phyloP scores from a whole-genome alignment of 805 yeast genomes.

The Suhomyces pyralidae region DNA sequence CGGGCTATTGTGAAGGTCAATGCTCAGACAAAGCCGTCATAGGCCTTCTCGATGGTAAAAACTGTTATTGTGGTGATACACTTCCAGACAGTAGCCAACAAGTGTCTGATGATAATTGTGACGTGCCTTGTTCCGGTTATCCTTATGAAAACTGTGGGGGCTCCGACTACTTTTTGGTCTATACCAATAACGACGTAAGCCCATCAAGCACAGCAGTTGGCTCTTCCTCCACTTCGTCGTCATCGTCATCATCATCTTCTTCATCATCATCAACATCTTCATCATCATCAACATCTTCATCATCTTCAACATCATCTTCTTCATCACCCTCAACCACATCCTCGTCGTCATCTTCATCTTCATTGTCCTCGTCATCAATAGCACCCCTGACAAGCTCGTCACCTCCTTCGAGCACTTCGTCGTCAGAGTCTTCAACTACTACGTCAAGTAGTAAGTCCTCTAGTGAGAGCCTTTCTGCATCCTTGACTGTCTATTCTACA shows the following conservation, averaged over 20 bases:
- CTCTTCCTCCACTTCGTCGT: constrained; percentile 7
- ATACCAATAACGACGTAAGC: constrained; percentile 28
- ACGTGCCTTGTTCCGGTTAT: constrained; percentile 57
- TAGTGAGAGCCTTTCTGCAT: constrained; percentile 12
- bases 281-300: not conserved
- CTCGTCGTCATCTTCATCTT: constrained; percentile 3
- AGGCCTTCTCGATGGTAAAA: constrained; percentile 45
- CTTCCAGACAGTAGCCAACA: constrained; percentile 25
- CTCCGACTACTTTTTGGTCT: constrained; percentile 38
- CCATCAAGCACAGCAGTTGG: constrained; percentile 6
- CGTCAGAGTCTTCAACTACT: constrained; percentile 6
- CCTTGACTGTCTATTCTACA: constrained; percentile 8
- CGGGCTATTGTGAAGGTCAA: constrained; percentile 49
- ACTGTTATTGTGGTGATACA: constrained; percentile 66
- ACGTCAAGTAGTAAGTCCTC: constrained; percentile 10
- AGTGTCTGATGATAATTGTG: constrained; percentile 14
- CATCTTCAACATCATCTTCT: constrained; percentile 9
- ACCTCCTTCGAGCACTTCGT: constrained; percentile 7
- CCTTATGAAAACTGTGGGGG: constrained; percentile 59
- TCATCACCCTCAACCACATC: constrained; percentile 4
- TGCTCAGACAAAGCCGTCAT: constrained; percentile 46
- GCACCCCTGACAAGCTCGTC: constrained; percentile 3
- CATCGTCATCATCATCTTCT: constrained; percentile 6
- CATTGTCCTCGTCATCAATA: constrained; percentile 2
- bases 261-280: constrained; percentile 11